phyloP scores from a whole-genome alignment of 225 moss, liverwort and hornwort genomes.

The Neckera pumila region DNA sequence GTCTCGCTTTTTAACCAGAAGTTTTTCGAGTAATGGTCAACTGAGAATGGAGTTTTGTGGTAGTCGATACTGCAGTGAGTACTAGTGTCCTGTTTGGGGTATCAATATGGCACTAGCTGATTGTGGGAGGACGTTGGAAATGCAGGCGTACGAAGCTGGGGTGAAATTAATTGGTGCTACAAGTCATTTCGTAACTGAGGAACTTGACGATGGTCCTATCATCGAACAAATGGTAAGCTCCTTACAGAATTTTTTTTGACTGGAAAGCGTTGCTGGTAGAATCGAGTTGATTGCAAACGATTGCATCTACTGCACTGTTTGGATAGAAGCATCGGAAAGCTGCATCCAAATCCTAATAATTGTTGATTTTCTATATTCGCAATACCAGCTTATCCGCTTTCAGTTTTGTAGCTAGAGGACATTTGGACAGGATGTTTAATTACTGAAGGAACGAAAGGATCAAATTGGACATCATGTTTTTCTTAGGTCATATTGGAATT shows the following conservation, averaged over 20 bases:
- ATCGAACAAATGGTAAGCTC: conserved; percentile 87
- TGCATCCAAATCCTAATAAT: neutral
- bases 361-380: neutral
- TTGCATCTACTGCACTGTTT: neutral
- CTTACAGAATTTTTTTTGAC: neutral
- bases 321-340: neutral
- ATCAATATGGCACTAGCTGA: neutral
- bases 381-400: neutral
- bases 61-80: neutral
- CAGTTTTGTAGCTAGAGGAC: neutral
- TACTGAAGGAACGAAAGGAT: neutral
- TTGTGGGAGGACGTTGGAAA: neutral
- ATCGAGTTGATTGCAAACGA: neutral
- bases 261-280: neutral
- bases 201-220: conserved; percentile 91
- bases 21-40: neutral
- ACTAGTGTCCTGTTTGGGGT: neutral
- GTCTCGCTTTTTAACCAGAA: neutral
- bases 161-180: conserved; percentile 97
- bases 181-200: conserved; percentile 91
- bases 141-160: conserved; percentile 92
- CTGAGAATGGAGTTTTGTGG: neutral
- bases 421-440: neutral
- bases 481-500: neutral
- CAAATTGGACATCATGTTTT: neutral